These are phyloP conservation scores for Cucumis hystrix DNA, from an alignment of 306 rosid genomes.

Conservation along the genomic window DNA sequence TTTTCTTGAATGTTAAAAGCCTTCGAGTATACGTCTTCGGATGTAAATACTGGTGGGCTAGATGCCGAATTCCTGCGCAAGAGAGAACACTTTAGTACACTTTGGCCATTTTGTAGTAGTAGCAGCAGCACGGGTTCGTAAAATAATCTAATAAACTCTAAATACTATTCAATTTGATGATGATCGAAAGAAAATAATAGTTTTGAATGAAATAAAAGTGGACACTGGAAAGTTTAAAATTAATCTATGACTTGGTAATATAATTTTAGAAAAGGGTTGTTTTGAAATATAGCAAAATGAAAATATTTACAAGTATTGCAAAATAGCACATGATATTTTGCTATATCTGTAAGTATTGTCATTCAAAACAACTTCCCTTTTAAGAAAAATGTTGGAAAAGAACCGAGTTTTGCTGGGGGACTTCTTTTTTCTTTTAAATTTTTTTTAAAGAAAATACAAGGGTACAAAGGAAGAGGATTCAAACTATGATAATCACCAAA, in stretches of 20 bases:
- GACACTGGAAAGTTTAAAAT: not conserved
- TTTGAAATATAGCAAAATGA: no score
- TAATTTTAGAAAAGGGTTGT: not conserved
- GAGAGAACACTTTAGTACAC: not conserved
- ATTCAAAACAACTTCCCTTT: no score
- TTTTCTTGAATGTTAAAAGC: slow-evolving; percentile 49
- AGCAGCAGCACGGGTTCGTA: not conserved
- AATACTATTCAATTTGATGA: not conserved
- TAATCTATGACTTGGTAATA: not conserved
- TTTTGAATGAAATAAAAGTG: not conserved
- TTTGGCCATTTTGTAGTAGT: not conserved
- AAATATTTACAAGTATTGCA: no score
- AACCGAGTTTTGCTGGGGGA: no score
- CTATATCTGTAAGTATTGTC: no score
- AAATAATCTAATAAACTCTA: no score
- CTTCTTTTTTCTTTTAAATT: no score
- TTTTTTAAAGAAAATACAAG: no score
- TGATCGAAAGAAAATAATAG: not conserved
- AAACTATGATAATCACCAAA: no score
- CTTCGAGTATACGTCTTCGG: slow-evolving; percentile 63
- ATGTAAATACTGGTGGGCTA: slow-evolving; percentile 63
- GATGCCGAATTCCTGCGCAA: slow-evolving; percentile 43
- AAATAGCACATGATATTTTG: no score
- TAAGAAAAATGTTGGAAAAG: no score
- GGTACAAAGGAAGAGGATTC: no score